phyloP scores from a whole-genome alignment of 257 asterid genomes.

The Penstemon eatonii region DNA sequence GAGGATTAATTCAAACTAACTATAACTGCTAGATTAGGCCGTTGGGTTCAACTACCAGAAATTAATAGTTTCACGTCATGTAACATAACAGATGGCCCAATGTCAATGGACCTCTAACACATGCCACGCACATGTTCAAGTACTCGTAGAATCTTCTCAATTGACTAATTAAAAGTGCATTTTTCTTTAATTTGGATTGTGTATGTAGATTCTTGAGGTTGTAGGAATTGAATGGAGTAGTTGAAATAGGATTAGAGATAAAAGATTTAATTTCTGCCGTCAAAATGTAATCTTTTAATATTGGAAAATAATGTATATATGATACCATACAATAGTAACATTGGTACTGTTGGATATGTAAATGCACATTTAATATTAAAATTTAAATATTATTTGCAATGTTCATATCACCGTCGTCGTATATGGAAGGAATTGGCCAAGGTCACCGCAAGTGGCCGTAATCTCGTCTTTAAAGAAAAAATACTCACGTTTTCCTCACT shows the following conservation, averaged over 20 bases:
- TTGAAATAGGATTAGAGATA: constrained; percentile 1
- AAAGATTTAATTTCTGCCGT: not conserved
- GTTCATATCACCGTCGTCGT: too few species aligned
- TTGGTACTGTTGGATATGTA: too few species aligned
- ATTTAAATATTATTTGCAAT: too few species aligned
- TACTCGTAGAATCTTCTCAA: not conserved
- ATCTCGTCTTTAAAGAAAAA: too few species aligned
- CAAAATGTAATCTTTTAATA: too few species aligned
- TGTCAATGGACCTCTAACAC: constrained; percentile 28
- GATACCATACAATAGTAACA: too few species aligned
- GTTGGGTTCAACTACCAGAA: constrained; percentile 26
- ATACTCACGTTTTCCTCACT: too few species aligned
- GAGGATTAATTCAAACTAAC: too few species aligned
- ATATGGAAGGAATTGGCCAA: too few species aligned
- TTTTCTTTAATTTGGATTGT: constrained; percentile 14
- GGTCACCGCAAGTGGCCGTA: too few species aligned
- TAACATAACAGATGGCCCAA: constrained; percentile 26
- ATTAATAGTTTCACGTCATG: not conserved
- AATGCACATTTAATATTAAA: too few species aligned
- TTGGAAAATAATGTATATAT: too few species aligned
- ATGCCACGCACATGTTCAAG: constrained; percentile 26
- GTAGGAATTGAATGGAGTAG: not conserved
- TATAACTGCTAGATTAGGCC: constrained; percentile 32
- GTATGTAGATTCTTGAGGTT: constrained; percentile 5
- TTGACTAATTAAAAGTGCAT: not conserved